Conservation (phyloP, 768 basidiomycete genomes). For the Rhizopogon vesiculosus region DNA sequence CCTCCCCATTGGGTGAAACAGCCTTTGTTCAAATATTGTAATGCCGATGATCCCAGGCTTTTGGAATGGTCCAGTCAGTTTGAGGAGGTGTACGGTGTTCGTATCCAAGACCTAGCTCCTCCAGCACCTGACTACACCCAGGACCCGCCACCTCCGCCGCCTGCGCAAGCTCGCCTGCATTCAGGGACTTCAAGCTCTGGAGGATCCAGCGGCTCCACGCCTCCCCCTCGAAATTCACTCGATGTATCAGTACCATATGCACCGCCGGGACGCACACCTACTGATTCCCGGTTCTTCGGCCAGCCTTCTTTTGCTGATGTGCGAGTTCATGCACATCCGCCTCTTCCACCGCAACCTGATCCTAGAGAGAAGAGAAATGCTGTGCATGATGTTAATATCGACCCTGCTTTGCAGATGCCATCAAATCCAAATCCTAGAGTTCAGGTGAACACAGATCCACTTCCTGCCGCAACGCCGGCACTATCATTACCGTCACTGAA, state of each 20-base stretch:
- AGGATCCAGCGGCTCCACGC: neutral
- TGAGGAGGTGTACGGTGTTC: slow-evolving; percentile 63
- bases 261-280: slow-evolving; percentile 29
- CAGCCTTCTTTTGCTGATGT: slow-evolving; percentile 14
- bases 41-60: slow-evolving; percentile 49
- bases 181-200: neutral
- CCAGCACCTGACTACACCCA: slow-evolving; percentile 12
- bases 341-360: slow-evolving; percentile 11
- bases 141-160: slow-evolving; percentile 27
- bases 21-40: slow-evolving; percentile 64
- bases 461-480: slow-evolving; percentile 16
- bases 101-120: slow-evolving; percentile 42
- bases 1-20: slow-evolving; percentile 22
- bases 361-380: slow-evolving; percentile 20
- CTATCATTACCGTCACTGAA: slow-evolving; percentile 69
- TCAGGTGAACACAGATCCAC: slow-evolving; percentile 13
- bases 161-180: slow-evolving; percentile 19
- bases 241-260: slow-evolving; percentile 18
- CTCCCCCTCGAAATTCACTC: slow-evolving; percentile 4
- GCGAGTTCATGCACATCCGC: slow-evolving; percentile 11
- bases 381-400: slow-evolving; percentile 24
- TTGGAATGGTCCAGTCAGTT: slow-evolving; percentile 59
- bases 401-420: slow-evolving; percentile 24
- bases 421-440: slow-evolving; percentile 17
- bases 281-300: slow-evolving; percentile 31